A percentile compares a stretch with the other conserved stretches of the same genome.
Evolutionary conservation across 2,329 filamentous ascomycete species (phyloP).

Genomic region (Alternaria solani): DNA sequence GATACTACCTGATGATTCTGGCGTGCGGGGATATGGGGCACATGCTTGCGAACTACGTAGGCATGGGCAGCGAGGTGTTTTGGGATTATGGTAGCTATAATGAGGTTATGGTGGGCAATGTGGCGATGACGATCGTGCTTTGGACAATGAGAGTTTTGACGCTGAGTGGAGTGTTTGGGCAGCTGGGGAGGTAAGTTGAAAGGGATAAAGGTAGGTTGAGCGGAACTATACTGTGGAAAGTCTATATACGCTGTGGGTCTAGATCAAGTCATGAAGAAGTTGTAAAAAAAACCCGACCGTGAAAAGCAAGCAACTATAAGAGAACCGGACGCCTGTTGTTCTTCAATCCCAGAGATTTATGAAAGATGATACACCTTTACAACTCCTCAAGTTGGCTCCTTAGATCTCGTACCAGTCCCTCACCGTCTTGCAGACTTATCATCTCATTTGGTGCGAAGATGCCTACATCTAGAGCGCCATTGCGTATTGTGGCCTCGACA

Average conservation of each 20-base stretch:
- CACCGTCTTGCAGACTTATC: constrained; percentile 50
- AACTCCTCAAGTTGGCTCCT: constrained; percentile 12
- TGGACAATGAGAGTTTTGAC: constrained; percentile 33
- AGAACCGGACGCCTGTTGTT: background rate
- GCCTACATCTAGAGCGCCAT: constrained; percentile 61
- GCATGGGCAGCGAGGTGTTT: constrained; percentile 32
- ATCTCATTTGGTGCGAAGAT: constrained; percentile 60
- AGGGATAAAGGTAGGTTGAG: background rate
- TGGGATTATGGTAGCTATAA: constrained; percentile 34
- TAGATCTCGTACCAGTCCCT: constrained; percentile 48
- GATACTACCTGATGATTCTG: constrained; percentile 32
- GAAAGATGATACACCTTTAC: background rate
- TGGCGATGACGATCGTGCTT: constrained; percentile 34
- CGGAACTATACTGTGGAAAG: background rate
- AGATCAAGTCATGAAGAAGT: background rate
- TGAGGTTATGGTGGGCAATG: constrained; percentile 40
- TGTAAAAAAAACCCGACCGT: background rate
- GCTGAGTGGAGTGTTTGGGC: constrained; percentile 34
- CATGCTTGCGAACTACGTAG: constrained; percentile 32
- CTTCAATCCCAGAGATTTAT: background rate
- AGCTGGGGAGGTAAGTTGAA: constrained; percentile 13
- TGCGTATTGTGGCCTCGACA: constrained; percentile 61
- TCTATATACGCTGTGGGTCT: background rate
- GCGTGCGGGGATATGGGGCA: constrained; percentile 36
- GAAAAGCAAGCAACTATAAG: background rate